Evolutionary conservation across 2,329 filamentous ascomycete genomes (phyloP).

Genomic region (Pleurostoma richardsiae): DNA sequence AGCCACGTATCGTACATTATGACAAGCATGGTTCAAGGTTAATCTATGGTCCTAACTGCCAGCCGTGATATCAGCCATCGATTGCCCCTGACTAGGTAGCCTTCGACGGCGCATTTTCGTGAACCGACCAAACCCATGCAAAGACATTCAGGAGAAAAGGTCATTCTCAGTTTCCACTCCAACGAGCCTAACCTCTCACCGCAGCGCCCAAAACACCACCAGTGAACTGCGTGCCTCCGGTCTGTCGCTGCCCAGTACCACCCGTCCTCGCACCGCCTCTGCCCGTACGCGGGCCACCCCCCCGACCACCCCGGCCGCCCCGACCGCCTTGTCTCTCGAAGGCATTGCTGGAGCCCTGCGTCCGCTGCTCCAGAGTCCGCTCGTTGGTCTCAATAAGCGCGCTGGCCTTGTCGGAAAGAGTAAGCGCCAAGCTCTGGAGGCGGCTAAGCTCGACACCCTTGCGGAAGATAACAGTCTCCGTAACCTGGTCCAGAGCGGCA

Average conservation of each 20-base stretch:
- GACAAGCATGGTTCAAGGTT: too few relatives aligned
- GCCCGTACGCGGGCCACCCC: constrained; percentile 54
- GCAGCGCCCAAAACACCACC: constrained; percentile 72
- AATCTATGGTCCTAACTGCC: too few relatives aligned
- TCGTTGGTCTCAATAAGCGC: constrained; percentile 96
- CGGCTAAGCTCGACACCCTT: constrained; percentile 98
- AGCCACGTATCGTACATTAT: too few relatives aligned
- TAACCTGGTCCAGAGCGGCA: constrained; percentile 95
- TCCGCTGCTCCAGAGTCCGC: constrained; percentile 93
- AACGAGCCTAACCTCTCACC: constrained; percentile 47
- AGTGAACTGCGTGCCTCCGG: constrained; percentile 74
- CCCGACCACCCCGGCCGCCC: constrained; percentile 65
- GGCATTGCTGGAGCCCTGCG: constrained; percentile 89
- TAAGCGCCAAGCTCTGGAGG: constrained; percentile 90
- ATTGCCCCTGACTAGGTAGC: too few relatives aligned
- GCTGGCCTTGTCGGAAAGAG: constrained; percentile 93
- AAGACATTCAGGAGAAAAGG: too few relatives aligned
- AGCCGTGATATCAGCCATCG: too few relatives aligned
- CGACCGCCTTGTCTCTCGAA: constrained; percentile 89
- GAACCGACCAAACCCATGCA: too few relatives aligned
- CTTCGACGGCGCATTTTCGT: too few relatives aligned
- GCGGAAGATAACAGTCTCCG: constrained; percentile 95
- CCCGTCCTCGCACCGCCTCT: constrained; percentile 55
- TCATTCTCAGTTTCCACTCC: too few relatives aligned
- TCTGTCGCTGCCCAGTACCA: constrained; percentile 59